These are phyloP conservation scores for Ogataea angusta DNA, from an alignment of 805 yeast genomes.

Conservation along the genomic window DNA sequence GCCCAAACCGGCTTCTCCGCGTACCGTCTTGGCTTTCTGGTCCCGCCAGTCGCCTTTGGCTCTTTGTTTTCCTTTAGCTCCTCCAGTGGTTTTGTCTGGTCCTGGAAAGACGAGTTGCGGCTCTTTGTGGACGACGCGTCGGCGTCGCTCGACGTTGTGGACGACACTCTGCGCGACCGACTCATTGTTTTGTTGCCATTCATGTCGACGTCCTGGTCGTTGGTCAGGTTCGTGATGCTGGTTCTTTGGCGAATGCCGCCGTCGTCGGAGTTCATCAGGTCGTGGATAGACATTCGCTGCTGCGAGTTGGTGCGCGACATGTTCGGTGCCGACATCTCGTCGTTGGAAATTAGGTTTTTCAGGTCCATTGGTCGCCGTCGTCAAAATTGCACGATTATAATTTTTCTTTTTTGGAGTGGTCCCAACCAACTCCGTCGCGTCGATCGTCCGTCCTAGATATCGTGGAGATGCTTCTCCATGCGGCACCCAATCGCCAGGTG, in stretches of 20 bases:
- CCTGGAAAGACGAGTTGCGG: conserved; percentile 16
- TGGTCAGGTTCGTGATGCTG: conserved; percentile 38
- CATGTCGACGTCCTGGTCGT: conserved; percentile 44
- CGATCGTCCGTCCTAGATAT: conserved; percentile 4
- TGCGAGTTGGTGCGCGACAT: conserved; percentile 19
- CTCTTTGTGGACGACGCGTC: conserved; percentile 10
- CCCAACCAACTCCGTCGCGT: conserved; percentile 4
- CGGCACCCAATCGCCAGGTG: neutral
- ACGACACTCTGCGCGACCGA: conserved; percentile 17
- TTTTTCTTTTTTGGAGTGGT: too few species aligned
- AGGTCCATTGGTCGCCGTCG: conserved; percentile 25
- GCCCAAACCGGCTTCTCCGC: conserved; percentile 80
- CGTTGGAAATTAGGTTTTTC: conserved; percentile 29
- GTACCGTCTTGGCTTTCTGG: conserved; percentile 56
- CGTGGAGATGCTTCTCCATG: neutral
- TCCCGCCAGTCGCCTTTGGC: conserved; percentile 3
- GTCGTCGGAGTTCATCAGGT: conserved; percentile 29
- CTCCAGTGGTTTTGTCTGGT: conserved; percentile 27
- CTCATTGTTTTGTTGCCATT: conserved; percentile 40
- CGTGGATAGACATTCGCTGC: conserved; percentile 32
- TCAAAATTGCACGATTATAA: neutral
- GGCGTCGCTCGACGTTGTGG: conserved; percentile 12
- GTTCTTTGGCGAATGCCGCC: conserved; percentile 22
- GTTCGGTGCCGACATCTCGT: conserved; percentile 17
- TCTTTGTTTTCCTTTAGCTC: conserved; percentile 27